phyloP scores from a whole-genome alignment of 176 grass and related monocot genomes.

The Rhipidocladum racemiflorum region DNA sequence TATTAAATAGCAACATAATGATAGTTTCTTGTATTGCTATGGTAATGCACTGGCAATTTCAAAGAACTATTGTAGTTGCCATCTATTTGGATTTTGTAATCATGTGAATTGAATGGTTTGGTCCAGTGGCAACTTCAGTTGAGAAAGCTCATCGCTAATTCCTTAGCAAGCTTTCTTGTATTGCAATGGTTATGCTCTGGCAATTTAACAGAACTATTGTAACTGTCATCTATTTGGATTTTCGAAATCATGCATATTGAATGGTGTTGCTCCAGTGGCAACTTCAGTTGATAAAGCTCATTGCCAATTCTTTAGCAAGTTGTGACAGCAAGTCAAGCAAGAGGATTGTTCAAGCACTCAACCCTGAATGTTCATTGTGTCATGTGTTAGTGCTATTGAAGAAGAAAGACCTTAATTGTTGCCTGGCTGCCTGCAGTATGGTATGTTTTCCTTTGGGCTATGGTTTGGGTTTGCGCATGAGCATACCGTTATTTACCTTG shows the following conservation, averaged over 20 bases:
- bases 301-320: background rate
- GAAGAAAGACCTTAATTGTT: background rate
- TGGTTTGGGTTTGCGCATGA: background rate
- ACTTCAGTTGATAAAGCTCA: background rate
- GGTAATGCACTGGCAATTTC: background rate
- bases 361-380: background rate
- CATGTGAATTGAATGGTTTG: background rate
- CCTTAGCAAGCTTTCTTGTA: background rate
- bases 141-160: background rate
- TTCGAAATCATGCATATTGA: background rate
- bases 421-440: background rate
- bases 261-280: constrained; percentile 4
- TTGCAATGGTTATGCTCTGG: background rate
- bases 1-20: background rate
- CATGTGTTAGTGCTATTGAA: background rate
- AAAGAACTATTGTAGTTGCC: background rate
- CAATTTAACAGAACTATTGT: background rate
- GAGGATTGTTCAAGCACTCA: background rate
- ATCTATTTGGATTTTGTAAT: constrained; percentile 24
- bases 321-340: background rate
- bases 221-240: constrained; percentile 16
- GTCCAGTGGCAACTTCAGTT: background rate
- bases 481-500: background rate
- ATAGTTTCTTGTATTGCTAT: constrained; percentile 9
- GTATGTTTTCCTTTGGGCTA: background rate